These are phyloP conservation scores for Cucurbita ficifolia DNA, from an alignment of 306 rosid genomes.

Conservation along the genomic window DNA sequence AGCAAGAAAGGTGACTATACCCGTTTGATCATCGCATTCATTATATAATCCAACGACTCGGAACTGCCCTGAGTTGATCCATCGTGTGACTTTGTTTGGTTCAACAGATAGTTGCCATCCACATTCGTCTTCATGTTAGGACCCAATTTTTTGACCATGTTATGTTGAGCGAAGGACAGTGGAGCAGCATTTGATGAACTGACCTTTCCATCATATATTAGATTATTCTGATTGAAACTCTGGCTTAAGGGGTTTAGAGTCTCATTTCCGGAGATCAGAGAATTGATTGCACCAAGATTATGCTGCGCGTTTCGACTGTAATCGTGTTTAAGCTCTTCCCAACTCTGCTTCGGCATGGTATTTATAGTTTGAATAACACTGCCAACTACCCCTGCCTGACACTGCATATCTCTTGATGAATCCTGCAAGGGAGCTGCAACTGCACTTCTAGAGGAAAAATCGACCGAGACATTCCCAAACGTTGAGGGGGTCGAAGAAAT, in stretches of 20 bases:
- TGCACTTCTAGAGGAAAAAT: constrained; percentile 2
- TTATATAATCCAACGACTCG: constrained; percentile 41
- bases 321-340: constrained; percentile 5
- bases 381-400: not conserved
- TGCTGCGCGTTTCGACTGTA: constrained; percentile 9
- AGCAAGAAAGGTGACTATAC: constrained; percentile 20
- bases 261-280: constrained; percentile 16
- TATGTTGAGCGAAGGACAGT: constrained; percentile 13
- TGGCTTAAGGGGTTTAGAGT: constrained; percentile 14
- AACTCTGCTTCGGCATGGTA: constrained; percentile 4
- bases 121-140: constrained; percentile 18
- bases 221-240: constrained; percentile 26
- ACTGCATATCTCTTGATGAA: not conserved
- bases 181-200: constrained; percentile 18
- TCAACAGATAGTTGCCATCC: constrained; percentile 21
- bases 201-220: constrained; percentile 14
- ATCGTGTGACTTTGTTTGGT: constrained; percentile 23
- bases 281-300: constrained; percentile 18
- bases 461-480: not conserved
- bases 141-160: constrained; percentile 16
- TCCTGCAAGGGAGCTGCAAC: constrained; percentile 1
- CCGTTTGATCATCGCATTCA: constrained; percentile 26
- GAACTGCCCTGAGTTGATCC: constrained; percentile 20
- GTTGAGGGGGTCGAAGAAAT: not conserved
- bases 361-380: constrained; percentile 1